These are phyloP conservation scores for Trichoderma harzianum DNA, from an alignment of 2,329 filamentous ascomycete species.

Conservation along the genomic window DNA sequence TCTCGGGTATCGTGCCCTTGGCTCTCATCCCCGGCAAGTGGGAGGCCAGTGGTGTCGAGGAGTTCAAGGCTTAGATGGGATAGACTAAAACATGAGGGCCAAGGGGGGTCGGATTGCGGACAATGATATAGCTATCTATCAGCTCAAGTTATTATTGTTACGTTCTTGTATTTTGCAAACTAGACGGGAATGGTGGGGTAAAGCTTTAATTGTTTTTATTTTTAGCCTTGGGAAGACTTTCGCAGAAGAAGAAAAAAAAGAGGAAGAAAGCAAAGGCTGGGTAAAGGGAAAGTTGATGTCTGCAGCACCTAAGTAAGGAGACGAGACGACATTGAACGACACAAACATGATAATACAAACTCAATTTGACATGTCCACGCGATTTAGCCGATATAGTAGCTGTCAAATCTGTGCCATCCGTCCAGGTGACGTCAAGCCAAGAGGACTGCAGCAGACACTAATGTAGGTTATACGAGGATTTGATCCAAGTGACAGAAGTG, in stretches of 20 bases:
- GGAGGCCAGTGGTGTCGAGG: slow-evolving; percentile 58
- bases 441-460: slow-evolving; percentile 1
- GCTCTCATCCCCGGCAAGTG: slow-evolving; percentile 69
- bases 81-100: slow-evolving; percentile 4
- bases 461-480: slow-evolving; percentile 11
- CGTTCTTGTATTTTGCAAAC: slow-evolving; percentile 35
- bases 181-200: slow-evolving; percentile 29
- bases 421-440: slow-evolving; percentile 16
- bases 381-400: not conserved
- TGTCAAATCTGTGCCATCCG: not conserved
- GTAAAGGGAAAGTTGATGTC: slow-evolving; percentile 15
- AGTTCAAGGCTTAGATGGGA: slow-evolving; percentile 54
- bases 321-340: slow-evolving; percentile 13
- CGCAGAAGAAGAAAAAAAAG: not conserved
- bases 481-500: not conserved
- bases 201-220: slow-evolving; percentile 20
- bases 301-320: not conserved
- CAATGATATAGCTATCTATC: slow-evolving; percentile 10
- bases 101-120: slow-evolving; percentile 19
- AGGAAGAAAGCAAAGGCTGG: slow-evolving; percentile 10
- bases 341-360: slow-evolving; percentile 20
- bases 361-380: slow-evolving; percentile 1
- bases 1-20: slow-evolving; percentile 92
- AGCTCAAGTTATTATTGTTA: slow-evolving; percentile 22
- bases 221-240: slow-evolving; percentile 16